Evolutionary conservation across 139 green algal species (phyloP).

Genomic region (Chlorella sp.): DNA sequence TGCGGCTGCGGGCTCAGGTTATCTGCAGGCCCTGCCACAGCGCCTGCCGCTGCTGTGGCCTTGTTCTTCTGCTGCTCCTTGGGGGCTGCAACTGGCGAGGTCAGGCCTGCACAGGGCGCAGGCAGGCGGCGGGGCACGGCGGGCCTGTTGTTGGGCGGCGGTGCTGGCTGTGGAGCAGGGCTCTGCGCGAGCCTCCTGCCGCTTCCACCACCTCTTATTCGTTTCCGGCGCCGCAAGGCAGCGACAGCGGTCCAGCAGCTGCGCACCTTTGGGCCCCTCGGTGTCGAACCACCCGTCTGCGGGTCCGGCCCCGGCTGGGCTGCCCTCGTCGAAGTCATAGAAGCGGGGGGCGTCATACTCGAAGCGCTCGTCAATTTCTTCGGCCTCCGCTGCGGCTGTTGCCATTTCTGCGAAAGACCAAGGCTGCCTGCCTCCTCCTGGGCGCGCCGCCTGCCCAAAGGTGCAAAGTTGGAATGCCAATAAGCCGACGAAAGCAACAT

Average conservation of each 20-base stretch:
- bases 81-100: neutral
- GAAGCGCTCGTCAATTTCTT: slow-evolving; percentile 37
- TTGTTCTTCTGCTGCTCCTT: neutral
- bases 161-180: neutral
- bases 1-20: neutral
- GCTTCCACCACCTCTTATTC: neutral
- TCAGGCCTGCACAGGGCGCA: slow-evolving; percentile 7
- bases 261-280: slow-evolving; percentile 48
- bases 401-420: too few species aligned
- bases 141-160: neutral
- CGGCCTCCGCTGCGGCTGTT: neutral
- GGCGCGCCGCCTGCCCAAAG: neutral
- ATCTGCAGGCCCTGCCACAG: neutral
- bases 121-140: neutral
- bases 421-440: neutral
- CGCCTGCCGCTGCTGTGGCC: neutral
- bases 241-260: too few species aligned
- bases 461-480: neutral
- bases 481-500: neutral
- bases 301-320: slow-evolving; percentile 2
- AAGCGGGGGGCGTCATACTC: slow-evolving; percentile 69
- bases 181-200: neutral
- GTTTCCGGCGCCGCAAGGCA: too few species aligned
- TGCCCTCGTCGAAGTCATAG: slow-evolving; percentile 61
- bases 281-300: slow-evolving; percentile 69